A percentile compares a stretch with the other conserved stretches of the same genome.
phyloP scores from a whole-genome alignment of 1,284 basidiomycete species.

The Ustilago sp. region DNA sequence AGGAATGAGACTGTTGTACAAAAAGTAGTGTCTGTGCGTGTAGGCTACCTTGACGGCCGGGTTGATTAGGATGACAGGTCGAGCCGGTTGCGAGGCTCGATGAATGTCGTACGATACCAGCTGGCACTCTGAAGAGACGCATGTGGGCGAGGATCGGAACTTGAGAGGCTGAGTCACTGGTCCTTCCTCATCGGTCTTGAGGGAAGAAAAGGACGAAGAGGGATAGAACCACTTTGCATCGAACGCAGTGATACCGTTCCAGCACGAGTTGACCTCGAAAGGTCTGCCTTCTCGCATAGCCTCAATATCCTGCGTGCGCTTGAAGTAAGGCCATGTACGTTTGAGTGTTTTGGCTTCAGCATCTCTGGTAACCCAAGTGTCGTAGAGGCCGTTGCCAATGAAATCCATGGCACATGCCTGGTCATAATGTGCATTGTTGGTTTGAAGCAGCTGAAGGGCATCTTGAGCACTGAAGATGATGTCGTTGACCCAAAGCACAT shows the following conservation, averaged over 20 bases:
- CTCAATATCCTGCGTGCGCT: constrained; percentile 70
- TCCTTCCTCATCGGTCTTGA: constrained; percentile 58
- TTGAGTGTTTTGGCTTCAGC: constrained; percentile 68
- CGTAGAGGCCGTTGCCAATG: constrained; percentile 72
- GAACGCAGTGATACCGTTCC: constrained; percentile 76
- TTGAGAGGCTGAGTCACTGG: constrained; percentile 68
- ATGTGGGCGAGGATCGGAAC: constrained; percentile 73
- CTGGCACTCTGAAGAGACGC: constrained; percentile 75
- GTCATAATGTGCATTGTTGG: constrained; percentile 73
- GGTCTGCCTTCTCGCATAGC: constrained; percentile 69
- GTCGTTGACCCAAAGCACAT: constrained; percentile 64
- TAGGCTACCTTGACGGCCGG: constrained; percentile 66
- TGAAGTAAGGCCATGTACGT: constrained; percentile 75
- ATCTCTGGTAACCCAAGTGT: constrained; percentile 69
- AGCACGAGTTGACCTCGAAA: constrained; percentile 74
- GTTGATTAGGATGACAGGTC: constrained; percentile 72
- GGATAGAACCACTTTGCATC: constrained; percentile 71
- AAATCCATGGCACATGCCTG: constrained; percentile 75
- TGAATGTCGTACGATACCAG: constrained; percentile 75
- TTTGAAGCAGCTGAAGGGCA: constrained; percentile 72
- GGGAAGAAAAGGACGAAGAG: background rate
- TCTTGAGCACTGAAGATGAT: constrained; percentile 42
- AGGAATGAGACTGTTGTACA: constrained; percentile 45
- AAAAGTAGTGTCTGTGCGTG: constrained; percentile 44
- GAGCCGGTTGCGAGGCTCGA: constrained; percentile 71